Percentiles rank a stretch among this genome's conserved stretches.
Conservation (phyloP, 768 basidiomycete species). For the Austroboletus festivus region DNA sequence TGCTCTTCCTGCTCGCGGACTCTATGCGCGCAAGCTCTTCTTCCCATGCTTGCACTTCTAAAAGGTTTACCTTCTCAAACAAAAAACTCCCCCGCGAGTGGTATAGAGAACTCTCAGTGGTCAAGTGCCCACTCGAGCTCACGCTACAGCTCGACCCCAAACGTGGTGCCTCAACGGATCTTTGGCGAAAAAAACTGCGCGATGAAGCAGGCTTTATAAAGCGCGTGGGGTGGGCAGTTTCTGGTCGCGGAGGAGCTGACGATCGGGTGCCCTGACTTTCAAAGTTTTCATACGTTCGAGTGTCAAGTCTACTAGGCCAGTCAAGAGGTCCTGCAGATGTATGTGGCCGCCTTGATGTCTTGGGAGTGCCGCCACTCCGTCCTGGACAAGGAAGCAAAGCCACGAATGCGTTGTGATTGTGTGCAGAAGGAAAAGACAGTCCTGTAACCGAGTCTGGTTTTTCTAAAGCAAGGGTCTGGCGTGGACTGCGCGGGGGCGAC, state of each 20-base stretch:
- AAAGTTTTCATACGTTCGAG: constrained; percentile 8
- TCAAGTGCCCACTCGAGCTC: constrained; percentile 48
- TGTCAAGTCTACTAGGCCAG: constrained; percentile 35
- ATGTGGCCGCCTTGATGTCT: constrained; percentile 54
- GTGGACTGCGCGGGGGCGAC: constrained; percentile 40
- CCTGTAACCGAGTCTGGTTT: no score
- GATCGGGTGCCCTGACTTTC: constrained; percentile 16
- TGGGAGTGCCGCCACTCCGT: constrained; percentile 28
- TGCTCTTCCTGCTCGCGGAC: constrained; percentile 49
- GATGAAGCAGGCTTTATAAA: constrained; percentile 9
- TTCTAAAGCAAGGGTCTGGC: neutral
- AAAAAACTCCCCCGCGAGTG: constrained; percentile 17
- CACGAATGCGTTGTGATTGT: constrained; percentile 29
- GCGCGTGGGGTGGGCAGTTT: constrained; percentile 26
- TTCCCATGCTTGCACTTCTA: constrained; percentile 68
- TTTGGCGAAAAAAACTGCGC: constrained; percentile 21
- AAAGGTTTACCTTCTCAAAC: constrained; percentile 28
- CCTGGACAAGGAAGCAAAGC: constrained; percentile 30
- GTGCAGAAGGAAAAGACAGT: constrained; percentile 10
- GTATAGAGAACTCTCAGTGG: constrained; percentile 16
- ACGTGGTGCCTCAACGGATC: constrained; percentile 26
- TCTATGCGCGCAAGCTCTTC: constrained; percentile 74
- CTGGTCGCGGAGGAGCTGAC: constrained; percentile 22
- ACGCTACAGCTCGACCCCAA: constrained; percentile 30
- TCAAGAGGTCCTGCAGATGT: constrained; percentile 74